Base-by-base conservation (phyloP, 1,284 basidiomycete species). In the Schizophyllum amplum region DNA sequence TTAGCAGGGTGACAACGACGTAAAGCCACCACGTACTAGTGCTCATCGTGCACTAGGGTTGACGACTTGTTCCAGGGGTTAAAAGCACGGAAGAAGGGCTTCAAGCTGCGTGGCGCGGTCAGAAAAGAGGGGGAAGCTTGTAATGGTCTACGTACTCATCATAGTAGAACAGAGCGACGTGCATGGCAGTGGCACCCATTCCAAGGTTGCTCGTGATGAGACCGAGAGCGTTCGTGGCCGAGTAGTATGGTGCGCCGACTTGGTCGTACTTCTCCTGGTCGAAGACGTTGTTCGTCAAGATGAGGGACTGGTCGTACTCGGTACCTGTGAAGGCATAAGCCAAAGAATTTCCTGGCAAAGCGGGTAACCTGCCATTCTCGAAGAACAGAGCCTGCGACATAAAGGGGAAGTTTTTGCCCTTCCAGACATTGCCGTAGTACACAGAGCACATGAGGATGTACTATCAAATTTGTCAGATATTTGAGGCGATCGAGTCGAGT, bases 371-470 rank as follows among this genome's bases (percentile, higher is more conserved):
- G 54, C 57, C 57, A 47, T 54, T 55, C 47, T 47, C 51, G 42
- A 54, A 52, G 53, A 57, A 57, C 24, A 57, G 47, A 4, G 47
- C 57, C 42, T 57, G 57, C 55, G 56, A 57, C 59, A 62, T 59
- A 53, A 62, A 62, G 24, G 61, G 61, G 53, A 60, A 60, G 26
- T 50, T 52, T 48, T 58, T 58, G 51, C 59, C 61, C 33, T 62
- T 56, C 61, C 61, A 62, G 26, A 62, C 55, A 53, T 62, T 60
- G 20, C 61, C 61, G 53, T 62, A 62, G 55, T 62, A 62, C 49
- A 61, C 60, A 6, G 56, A 51, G 27, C 24, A 54, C 55, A 61
- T 61, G 33, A 61, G 55, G 53, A 59, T 59, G 42, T 61, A 57
- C 56, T 46, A n/a, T 11, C 11, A 46, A 46, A 46, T 46, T 11